Evolutionary conservation across 495 filamentous ascomycete species (phyloP), one percentile per base, ranked within the genome.

Genomic region (Penicillium fimorum): DNA sequence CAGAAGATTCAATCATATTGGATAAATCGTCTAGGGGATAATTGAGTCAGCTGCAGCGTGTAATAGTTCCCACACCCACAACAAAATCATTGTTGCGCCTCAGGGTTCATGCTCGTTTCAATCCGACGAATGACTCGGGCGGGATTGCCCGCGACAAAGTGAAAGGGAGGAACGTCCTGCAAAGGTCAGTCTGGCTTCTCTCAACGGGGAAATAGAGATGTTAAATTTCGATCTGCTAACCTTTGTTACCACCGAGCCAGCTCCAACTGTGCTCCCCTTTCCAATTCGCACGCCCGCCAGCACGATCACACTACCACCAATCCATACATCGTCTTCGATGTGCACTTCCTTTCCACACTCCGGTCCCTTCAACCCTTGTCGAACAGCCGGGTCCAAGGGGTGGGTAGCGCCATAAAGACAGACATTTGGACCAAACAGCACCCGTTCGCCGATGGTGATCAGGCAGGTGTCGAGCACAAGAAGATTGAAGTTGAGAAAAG

Each of bases 251-350:
- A 94, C 88, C 56, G 86, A 87, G 2, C 89, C 90, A 12, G 91
- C 90, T 1, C 88, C 90, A 55, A 95, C 77, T 0, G 84, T 85
- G 49, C 82, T 81, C 3, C 90, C 87, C 58, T 44, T 51, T 15
- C 61, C 64, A 56, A 67, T 35, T 3, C 56, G 46, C 9, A 65
- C 64, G 10, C 62, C 61, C 10, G 53, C 56, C 20, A 65, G 53
- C 18, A 67, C 47, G 2, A 58, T 43, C 18, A 50, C 61, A 51
- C 56, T 86, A 0, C 89, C 90, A 0, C 89, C 88, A 50, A 96
- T 74, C 90, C 90, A 95, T 49, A 88, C 90, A 67, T 96, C 91
- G 59, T 93, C 88, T 3, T 84, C 89, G 47, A 96, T 83, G 15
- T 76, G 79, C 9, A 53, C 17, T 38, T 89, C 86, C 61, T 81